A percentile compares a stretch with the other conserved stretches of the same genome.
These are phyloP conservation scores for Actinomucor elegans DNA, from an alignment of 371 early-diverging fungal species.

Conservation along the genomic window DNA sequence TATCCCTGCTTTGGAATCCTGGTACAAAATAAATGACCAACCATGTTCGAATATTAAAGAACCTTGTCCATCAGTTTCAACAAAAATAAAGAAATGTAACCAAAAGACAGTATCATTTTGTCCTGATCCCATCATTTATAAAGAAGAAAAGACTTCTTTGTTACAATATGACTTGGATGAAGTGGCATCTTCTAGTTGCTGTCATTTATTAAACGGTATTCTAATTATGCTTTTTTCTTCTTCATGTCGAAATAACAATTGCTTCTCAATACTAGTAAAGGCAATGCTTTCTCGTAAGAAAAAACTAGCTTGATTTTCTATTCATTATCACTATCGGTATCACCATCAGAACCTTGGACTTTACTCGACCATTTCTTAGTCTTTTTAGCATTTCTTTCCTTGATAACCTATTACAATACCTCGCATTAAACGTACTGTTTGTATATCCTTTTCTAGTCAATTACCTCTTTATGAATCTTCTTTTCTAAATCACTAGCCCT, in stretches of 20 bases:
- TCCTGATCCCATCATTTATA: not conserved
- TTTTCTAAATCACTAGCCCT: conserved; percentile 37
- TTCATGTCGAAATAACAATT: too few relatives aligned
- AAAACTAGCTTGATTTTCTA: not conserved
- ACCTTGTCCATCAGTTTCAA: too few relatives aligned
- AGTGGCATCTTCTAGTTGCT: not conserved
- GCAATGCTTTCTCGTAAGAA: not conserved
- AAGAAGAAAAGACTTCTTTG: not conserved
- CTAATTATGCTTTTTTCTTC: too few relatives aligned
- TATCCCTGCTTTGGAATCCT: too few relatives aligned
- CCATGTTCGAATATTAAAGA: too few relatives aligned
- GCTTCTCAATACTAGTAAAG: not conserved
- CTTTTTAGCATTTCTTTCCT: conserved; percentile 15
- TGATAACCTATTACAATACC: conserved; percentile 6
- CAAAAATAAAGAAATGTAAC: too few relatives aligned
- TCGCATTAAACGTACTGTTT: not conserved
- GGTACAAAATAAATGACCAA: too few relatives aligned
- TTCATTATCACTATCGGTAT: conserved; percentile 16
- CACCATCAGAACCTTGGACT: conserved; percentile 22
- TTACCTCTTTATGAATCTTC: conserved; percentile 32
- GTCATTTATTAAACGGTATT: too few relatives aligned
- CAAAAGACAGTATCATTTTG: too few relatives aligned
- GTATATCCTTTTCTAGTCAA: not conserved
- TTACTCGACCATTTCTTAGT: conserved; percentile 21
- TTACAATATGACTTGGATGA: not conserved